Percentiles rank a stretch among this genome's conserved stretches.
Conservation (phyloP, 805 yeast genomes). For the Cyberlindnera sargentensis region DNA sequence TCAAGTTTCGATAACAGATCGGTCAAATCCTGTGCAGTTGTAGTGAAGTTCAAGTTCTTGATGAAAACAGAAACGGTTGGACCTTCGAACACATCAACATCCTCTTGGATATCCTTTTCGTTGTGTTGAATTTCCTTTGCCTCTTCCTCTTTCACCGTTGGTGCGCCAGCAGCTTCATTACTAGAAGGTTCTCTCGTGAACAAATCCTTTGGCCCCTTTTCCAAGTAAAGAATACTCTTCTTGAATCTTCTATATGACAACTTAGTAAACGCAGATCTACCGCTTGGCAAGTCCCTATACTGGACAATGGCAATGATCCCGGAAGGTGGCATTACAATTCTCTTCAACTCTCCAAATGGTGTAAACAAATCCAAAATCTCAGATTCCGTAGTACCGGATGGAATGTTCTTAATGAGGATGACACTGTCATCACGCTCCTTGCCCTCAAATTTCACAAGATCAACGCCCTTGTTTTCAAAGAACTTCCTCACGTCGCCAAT, state of each 20-base stretch:
- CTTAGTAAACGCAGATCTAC: slow-evolving; percentile 83
- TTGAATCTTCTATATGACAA: slow-evolving; percentile 84
- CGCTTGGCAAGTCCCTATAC: slow-evolving; percentile 73
- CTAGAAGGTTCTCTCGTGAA: slow-evolving; percentile 52
- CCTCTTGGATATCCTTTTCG: slow-evolving; percentile 27
- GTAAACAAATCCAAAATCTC: slow-evolving; percentile 80
- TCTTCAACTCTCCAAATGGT: slow-evolving; percentile 69
- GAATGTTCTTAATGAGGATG: slow-evolving; percentile 83
- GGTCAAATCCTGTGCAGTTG: slow-evolving; percentile 51
- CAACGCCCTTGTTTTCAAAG: slow-evolving; percentile 82
- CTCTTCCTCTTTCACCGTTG: slow-evolving; percentile 21
- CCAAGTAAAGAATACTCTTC: slow-evolving; percentile 80
- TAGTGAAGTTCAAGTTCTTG: slow-evolving; percentile 84
- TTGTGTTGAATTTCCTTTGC: slow-evolving; percentile 19
- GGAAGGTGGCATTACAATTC: slow-evolving; percentile 90
- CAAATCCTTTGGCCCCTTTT: slow-evolving; percentile 85
- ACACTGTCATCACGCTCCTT: slow-evolving; percentile 74
- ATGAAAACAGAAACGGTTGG: slow-evolving; percentile 86
- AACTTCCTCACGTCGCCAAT: slow-evolving; percentile 84
- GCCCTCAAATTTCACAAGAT: slow-evolving; percentile 58
- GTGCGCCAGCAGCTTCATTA: slow-evolving; percentile 20
- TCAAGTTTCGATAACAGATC: slow-evolving; percentile 59
- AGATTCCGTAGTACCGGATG: slow-evolving; percentile 73
- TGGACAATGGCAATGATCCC: slow-evolving; percentile 95
- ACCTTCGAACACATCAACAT: slow-evolving; percentile 43